Evolutionary conservation across 1,139 yeast genomes (phyloP).

Genomic region (Taphrina sp.): DNA sequence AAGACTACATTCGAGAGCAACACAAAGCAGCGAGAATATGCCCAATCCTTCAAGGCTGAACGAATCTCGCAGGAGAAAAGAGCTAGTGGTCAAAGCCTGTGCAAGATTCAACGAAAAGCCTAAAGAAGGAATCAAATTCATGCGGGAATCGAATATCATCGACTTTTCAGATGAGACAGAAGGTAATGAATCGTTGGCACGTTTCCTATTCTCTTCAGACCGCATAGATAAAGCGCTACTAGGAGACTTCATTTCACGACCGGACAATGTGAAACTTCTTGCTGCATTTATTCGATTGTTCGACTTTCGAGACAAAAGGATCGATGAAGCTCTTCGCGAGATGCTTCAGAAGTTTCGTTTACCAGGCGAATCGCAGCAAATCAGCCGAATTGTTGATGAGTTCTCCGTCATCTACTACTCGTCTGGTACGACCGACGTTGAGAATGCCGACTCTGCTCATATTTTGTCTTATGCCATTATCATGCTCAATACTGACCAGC

Average conservation of each 20-base stretch:
- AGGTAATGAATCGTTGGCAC: conserved; percentile 69
- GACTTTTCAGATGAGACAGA: conserved; percentile 53
- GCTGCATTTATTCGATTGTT: conserved; percentile 65
- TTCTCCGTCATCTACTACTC: conserved; percentile 75
- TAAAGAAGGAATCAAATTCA: conserved; percentile 63
- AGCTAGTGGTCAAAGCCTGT: conserved; percentile 71
- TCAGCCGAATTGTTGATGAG: conserved; percentile 83
- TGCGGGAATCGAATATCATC: conserved; percentile 65
- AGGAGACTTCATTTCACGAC: conserved; percentile 83
- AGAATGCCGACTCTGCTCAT: conserved; percentile 72
- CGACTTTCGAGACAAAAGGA: conserved; percentile 73
- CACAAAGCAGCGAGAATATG: background rate
- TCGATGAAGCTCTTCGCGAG: conserved; percentile 88
- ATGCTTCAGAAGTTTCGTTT: conserved; percentile 79
- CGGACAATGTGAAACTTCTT: conserved; percentile 61
- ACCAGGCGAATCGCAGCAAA: conserved; percentile 97
- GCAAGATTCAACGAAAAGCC: conserved; percentile 75
- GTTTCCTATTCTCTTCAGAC: conserved; percentile 72
- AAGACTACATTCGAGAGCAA: conserved; percentile 45
- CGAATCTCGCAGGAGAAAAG: conserved; percentile 57
- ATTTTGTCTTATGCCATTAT: conserved; percentile 81
- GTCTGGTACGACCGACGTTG: conserved; percentile 42
- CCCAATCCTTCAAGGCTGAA: conserved; percentile 38
- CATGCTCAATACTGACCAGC: conserved; percentile 83
- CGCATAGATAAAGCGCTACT: conserved; percentile 80